These are phyloP conservation scores for Ambrosiella cleistominuta DNA, from an alignment of 2,329 filamentous ascomycete genomes.

Conservation along the genomic window DNA sequence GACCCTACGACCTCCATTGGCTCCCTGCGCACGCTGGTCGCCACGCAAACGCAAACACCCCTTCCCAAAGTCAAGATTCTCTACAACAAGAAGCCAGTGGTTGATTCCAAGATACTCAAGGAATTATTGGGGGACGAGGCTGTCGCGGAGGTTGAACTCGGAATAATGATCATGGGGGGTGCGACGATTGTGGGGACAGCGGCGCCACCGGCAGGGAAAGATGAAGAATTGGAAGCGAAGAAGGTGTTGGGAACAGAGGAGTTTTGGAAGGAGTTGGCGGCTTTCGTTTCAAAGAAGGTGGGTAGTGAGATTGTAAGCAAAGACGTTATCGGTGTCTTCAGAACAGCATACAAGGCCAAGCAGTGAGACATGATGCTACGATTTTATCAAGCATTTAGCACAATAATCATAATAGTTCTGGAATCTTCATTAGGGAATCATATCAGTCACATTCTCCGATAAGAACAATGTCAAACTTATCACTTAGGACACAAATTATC, in stretches of 20 bases:
- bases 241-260: constrained; percentile 46
- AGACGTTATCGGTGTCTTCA: constrained; percentile 50
- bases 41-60: constrained; percentile 42
- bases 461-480: background rate
- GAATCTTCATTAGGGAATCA: too few species aligned
- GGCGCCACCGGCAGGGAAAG: constrained; percentile 18
- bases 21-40: constrained; percentile 57
- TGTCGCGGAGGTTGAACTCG: constrained; percentile 40
- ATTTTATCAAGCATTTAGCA: background rate
- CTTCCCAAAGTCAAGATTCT: constrained; percentile 74
- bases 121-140: constrained; percentile 46
- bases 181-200: constrained; percentile 24
- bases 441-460: too few species aligned
- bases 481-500: background rate
- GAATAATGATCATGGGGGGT: constrained; percentile 76
- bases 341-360: constrained; percentile 46
- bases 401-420: background rate
- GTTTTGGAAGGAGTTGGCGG: constrained; percentile 77
- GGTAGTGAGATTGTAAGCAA: constrained; percentile 51
- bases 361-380: constrained; percentile 14
- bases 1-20: constrained; percentile 55
- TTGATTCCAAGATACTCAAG: constrained; percentile 58
- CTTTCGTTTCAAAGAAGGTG: constrained; percentile 62
- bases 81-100: constrained; percentile 69
- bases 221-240: constrained; percentile 27